Base-by-base conservation (phyloP, 148 eudicot species). In the Rhododendron ferrugineum region DNA sequence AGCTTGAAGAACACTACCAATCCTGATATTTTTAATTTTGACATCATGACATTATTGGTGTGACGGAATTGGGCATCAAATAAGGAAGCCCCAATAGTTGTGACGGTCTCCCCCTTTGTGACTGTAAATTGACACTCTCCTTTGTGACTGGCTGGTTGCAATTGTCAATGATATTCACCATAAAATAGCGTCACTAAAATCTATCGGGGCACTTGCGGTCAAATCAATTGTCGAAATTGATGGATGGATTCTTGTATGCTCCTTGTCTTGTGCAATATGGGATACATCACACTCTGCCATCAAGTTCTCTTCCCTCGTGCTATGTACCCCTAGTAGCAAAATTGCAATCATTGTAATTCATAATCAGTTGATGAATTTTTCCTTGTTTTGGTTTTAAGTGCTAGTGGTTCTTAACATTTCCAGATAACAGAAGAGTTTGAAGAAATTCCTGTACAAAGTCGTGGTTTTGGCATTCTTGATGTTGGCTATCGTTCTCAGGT, bases 381-480 rank as follows among this genome's bases (percentile, higher is more conserved):
- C 64, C 44, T 49, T 50, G 34, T 22, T 46, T 86, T 74, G 49
- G 58, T 44, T 82, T 62, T 75, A 62, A 84, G 86, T 15, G 52
- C 73, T 79, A 81, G 11, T 79, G 5, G 30, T 26, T 49, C 88
- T 82, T 28, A 80, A 50, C 74, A 62, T 85, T 78, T 85, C 18
- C 94, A 96, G 99, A 85, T 95, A 86, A 88, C 97, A 11, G 99
- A 96, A 87, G 98, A 96, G 11, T 96, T 96, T 90, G 97, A 92
- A 85, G 99, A 96, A 91, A 87, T 96, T 85, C 91, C 94, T 5
- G 99, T 96, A 78, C 99, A 96, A 90, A 96, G 99, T 89, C 96
- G 99, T 81, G 99, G 99, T 81, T 96, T 96, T 85, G 98, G 99
- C 84, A 94, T 96, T 92, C 99, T 96, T 88, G 99, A 96, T 88